Conservation (phyloP, 2,329 filamentous ascomycete genomes). For the Neopestalotiopsis sp. region DNA sequence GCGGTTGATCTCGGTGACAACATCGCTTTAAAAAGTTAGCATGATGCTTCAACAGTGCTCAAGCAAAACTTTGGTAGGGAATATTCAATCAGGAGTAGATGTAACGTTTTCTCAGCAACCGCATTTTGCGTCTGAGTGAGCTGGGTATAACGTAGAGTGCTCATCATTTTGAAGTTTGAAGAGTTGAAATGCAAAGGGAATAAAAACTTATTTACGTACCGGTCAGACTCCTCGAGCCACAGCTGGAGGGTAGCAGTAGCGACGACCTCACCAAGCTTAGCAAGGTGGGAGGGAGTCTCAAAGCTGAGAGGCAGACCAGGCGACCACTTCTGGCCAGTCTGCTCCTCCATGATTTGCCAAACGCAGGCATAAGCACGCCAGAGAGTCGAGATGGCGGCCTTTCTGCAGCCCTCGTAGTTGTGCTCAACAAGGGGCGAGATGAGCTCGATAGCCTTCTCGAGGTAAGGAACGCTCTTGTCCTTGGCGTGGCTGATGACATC, state of each 20-base stretch:
- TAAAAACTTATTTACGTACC: conserved; percentile 67
- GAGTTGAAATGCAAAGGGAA: conserved; percentile 27
- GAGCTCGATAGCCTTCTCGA: conserved; percentile 85
- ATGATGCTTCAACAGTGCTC: conserved; percentile 13
- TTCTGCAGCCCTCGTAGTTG: conserved; percentile 90
- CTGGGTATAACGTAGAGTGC: conserved; percentile 93
- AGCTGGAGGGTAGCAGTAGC: conserved; percentile 82
- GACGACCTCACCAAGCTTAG: conserved; percentile 85
- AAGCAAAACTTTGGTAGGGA: conserved; percentile 31
- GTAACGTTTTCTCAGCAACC: conserved; percentile 88
- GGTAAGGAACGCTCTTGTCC: conserved; percentile 63
- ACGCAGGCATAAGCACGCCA: conserved; percentile 94
- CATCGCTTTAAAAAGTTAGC: conserved; percentile 66
- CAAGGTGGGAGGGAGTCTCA: conserved; percentile 77
- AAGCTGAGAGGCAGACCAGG: conserved; percentile 84
- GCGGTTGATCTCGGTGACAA: conserved; percentile 94
- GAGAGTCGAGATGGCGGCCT: conserved; percentile 87
- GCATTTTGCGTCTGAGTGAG: conserved; percentile 96
- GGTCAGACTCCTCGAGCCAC: conserved; percentile 90
- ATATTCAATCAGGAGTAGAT: conserved; percentile 25
- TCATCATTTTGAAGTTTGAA: conserved; percentile 73
- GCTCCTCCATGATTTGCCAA: conserved; percentile 85
- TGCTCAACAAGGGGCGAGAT: conserved; percentile 85
- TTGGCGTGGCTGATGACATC: conserved; percentile 82
- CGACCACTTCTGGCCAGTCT: conserved; percentile 82